phyloP scores from a whole-genome alignment of 345 rosid species.

The Firmiana major region DNA sequence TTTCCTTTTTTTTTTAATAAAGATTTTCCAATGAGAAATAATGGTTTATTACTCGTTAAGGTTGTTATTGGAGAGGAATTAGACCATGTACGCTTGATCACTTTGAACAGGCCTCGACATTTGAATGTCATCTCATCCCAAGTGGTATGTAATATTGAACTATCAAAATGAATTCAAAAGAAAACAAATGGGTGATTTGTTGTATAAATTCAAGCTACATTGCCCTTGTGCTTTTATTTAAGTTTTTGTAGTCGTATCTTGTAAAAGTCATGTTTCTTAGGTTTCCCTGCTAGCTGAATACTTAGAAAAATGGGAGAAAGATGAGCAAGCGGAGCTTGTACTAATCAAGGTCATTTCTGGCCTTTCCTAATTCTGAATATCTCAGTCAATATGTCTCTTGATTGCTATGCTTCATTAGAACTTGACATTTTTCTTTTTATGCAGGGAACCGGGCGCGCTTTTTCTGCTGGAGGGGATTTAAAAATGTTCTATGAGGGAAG shows the following conservation, averaged over 20 bases:
- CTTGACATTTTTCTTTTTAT: background rate
- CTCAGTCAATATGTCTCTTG: background rate
- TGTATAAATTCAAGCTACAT: background rate
- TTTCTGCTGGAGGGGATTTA: constrained; percentile 96
- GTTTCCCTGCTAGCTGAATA: constrained; percentile 68
- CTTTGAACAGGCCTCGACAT: constrained; percentile 82
- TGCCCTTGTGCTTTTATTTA: background rate
- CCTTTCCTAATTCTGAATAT: background rate
- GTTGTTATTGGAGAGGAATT: constrained; percentile 73
- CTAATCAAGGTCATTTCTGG: constrained; percentile 57
- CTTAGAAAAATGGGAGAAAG: constrained; percentile 85
- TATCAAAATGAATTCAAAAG: background rate
- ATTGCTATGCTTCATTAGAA: background rate
- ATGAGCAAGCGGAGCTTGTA: constrained; percentile 51
- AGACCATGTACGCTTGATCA: constrained; percentile 51
- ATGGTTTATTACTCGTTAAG: constrained; percentile 30
- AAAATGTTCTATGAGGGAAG: constrained; percentile 82
- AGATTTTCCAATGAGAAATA: background rate
- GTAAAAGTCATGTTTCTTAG: constrained; percentile 26
- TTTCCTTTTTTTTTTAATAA: no score
- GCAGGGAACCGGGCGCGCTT: constrained; percentile 89
- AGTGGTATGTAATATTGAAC: constrained; percentile 46
- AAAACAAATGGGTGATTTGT: background rate
- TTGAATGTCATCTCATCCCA: constrained; percentile 75
- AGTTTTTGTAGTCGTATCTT: background rate